Evolutionary conservation across 495 filamentous ascomycete genomes (phyloP), one percentile per base, ranked within the genome.

Genomic region (Talaromyces proteolyticus): DNA sequence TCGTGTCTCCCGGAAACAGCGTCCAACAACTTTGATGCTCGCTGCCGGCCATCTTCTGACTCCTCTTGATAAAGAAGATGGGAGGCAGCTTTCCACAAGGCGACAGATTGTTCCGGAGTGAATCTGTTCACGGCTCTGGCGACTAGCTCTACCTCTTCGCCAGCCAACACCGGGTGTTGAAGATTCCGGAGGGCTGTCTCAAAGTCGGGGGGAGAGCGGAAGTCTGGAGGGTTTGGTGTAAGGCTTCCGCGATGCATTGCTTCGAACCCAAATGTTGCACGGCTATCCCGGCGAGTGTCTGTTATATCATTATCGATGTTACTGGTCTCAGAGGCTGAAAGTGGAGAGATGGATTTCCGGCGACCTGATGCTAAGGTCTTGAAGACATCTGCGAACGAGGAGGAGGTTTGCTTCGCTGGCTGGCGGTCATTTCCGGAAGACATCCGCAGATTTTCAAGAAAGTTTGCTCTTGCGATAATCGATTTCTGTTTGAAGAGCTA

Each of bases 391-490:
- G 67, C 66, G 54, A 73, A 69, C 43, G 60, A 72, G 26, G 68
- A 66, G 42, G 68, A 63, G 49, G 69, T 62, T 37, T 62, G 56
- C 56, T 72, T 72, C 34, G 55, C 56, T 38, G 66, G 61, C 29
- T 67, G 59, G 62, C 58, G 56, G 62, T 56, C 72, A 73, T 75
- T 69, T 59, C 70, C 70, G 64, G 68, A 62, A 71, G 67, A 67
- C 69, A 75, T 72, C 59, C 68, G 70, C 64, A 41, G 14, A 18
- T 29, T 41, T 29, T 41, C 20, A 39, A 25, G 12, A 12, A 47
- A 14, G 45, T 47, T 37, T 8, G 45, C 36, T 19, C 26, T 19
- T 47, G 45, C 18, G 34, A 22, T 47, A 23, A 19, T 24, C 6
- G 14, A 14, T 38, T 17, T 25, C 16, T 3, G 8, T 14, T 47